A percentile compares a stretch with the other conserved stretches of the same genome.
These are phyloP conservation scores for Camelina hispida DNA, from an alignment of 345 rosid species.

Conservation along the genomic window DNA sequence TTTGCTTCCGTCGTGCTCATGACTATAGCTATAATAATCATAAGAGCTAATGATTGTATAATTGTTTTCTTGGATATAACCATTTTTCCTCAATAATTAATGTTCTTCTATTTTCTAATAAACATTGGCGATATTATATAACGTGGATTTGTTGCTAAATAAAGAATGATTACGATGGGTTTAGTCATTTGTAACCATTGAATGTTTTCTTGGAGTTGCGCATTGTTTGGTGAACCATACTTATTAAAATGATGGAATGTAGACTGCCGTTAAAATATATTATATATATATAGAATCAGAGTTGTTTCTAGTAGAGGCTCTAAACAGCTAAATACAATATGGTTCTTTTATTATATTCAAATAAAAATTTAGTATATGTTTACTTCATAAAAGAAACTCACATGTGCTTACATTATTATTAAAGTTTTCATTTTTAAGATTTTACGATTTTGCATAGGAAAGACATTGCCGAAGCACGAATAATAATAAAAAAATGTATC, in stretches of 20 bases:
- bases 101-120: background rate
- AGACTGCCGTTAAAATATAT: background rate
- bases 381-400: too few relatives aligned
- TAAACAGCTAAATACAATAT: background rate
- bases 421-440: too few relatives aligned
- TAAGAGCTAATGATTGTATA: background rate
- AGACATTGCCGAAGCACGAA: too few relatives aligned
- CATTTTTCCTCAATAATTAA: background rate
- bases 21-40: conserved; percentile 12
- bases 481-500: too few relatives aligned
- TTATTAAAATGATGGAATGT: background rate
- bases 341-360: too few relatives aligned
- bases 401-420: too few relatives aligned
- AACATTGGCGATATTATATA: conserved; percentile 14
- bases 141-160: conserved; percentile 23
- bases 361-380: too few relatives aligned
- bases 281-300: too few relatives aligned
- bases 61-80: conserved; percentile 19
- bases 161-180: conserved; percentile 17
- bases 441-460: too few relatives aligned
- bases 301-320: background rate
- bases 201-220: conserved; percentile 22
- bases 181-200: conserved; percentile 4
- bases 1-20: conserved; percentile 25
- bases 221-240: conserved; percentile 7